A percentile compares a stretch with the other conserved stretches of the same genome.
phyloP scores from a whole-genome alignment of 1,139 yeast species.

The Pichia sp. region DNA sequence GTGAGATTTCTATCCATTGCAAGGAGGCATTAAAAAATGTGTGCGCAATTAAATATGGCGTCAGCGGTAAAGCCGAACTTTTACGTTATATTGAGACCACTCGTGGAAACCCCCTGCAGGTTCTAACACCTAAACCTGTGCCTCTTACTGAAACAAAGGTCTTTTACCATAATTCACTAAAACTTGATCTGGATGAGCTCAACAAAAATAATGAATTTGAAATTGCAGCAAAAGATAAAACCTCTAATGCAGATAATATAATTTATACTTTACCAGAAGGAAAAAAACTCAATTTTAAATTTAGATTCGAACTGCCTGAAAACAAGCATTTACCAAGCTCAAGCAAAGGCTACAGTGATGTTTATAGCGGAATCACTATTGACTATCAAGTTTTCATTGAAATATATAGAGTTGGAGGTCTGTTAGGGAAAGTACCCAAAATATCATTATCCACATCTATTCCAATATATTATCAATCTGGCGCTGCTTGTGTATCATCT shows the following conservation, averaged over 20 bases:
- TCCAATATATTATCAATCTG: slow-evolving; percentile 9
- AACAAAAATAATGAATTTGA: too few relatives aligned
- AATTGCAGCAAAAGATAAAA: too few relatives aligned
- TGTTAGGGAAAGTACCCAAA: not conserved
- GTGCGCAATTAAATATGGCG: slow-evolving; percentile 4
- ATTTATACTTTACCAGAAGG: slow-evolving; percentile 3
- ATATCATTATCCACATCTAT: not conserved
- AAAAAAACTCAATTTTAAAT: slow-evolving; percentile 2
- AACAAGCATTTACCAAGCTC: slow-evolving; percentile 9
- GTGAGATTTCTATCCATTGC: not conserved
- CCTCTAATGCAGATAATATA: too few relatives aligned
- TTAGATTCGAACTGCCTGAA: slow-evolving; percentile 8
- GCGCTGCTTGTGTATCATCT: slow-evolving; percentile 2
- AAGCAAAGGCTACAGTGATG: slow-evolving; percentile 5
- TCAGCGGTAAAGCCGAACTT: too few relatives aligned
- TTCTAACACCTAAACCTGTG: too few relatives aligned
- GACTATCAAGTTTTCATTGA: slow-evolving; percentile 6
- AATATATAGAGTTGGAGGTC: slow-evolving; percentile 5
- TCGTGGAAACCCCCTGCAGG: too few relatives aligned
- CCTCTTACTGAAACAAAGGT: too few relatives aligned
- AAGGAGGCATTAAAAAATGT: slow-evolving; percentile 1
- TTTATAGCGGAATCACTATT: slow-evolving; percentile 5
- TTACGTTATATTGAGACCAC: too few relatives aligned
- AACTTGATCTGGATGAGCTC: too few relatives aligned
- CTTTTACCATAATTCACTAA: too few relatives aligned